Evolutionary conservation across 441 rosid species (phyloP), one percentile per base, ranked within the genome.

Genomic region (Erysimum cheiri): DNA sequence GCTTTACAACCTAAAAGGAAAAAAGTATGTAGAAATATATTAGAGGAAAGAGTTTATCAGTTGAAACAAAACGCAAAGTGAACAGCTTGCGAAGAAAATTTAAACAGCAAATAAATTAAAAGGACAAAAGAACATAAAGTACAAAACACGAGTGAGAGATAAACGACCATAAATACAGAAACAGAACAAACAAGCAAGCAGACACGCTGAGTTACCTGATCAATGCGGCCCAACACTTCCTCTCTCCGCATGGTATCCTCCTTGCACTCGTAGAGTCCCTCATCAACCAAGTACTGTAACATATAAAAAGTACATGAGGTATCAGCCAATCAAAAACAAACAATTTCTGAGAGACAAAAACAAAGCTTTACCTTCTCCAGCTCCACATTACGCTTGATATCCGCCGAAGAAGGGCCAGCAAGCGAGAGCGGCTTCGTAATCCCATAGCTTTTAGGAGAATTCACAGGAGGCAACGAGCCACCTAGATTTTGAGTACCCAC

Each of bases 401-500:
- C 91, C 39, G 80, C 80, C 24, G 84, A 70, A 2, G 83, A 76
- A 31, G 93, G 93, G 46, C 87, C 90, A 26, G 85, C 75, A 40
- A 85, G 73, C 12, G 93, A 86, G 57, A 88, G 86, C 29, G 91
- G 91, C 67, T 86, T 81, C 71, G 85, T 83, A 62, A 84, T 87
- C 46, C 87, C 88, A 54, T 35, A 79, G 17, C 69, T 79, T 74
- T 76, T 81, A 67, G 73, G 46, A 19, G 78, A 53, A 62, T 64
- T 55, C 22, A 80, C 28, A 8, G 67, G 62, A 29, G 69, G 75
- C 31, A 71, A 57, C 70, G 79, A 72, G 19, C 64, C 70, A 63
- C 71, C 70, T 40, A 79, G 63, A 47, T 78, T 77, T 73, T 74
- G 84, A 63, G 88, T 68, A 53, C 78, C 79, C 78, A 77, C 83